Evolutionary conservation across 306 rosid species (phyloP).

Genomic region (Herpetospermum pedunculosum): DNA sequence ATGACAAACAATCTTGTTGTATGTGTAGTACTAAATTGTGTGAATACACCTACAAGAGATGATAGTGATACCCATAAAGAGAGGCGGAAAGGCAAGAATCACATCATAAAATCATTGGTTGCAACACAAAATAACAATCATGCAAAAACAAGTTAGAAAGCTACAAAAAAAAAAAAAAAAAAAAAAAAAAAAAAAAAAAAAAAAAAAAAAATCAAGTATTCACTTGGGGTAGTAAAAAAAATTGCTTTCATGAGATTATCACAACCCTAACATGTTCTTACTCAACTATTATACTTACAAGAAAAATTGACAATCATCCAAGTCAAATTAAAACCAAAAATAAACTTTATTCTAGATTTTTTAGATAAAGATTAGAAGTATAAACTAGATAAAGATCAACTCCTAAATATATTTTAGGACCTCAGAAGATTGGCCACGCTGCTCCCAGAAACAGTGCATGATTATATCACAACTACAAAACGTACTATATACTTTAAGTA

Average conservation of each 20-base stretch:
- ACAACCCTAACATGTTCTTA: neutral
- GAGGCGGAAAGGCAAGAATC: neutral
- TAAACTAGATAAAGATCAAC: neutral
- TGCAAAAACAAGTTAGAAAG: neutral
- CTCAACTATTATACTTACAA: neutral
- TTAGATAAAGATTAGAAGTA: neutral
- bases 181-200: too few relatives aligned
- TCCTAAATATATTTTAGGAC: neutral
- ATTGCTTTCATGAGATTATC: neutral
- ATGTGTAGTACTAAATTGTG: conserved; percentile 52
- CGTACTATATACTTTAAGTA: neutral
- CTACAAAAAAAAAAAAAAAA: neutral
- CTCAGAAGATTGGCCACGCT: neutral
- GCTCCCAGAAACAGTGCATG: neutral
- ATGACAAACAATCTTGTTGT: conserved; percentile 71
- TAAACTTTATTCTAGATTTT: neutral
- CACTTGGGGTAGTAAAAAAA: neutral
- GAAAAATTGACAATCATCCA: neutral
- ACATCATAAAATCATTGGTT: neutral
- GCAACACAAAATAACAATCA: neutral
- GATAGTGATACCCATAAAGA: neutral
- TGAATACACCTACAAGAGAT: conserved; percentile 56
- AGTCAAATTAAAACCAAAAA: neutral
- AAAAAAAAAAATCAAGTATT: too few relatives aligned
- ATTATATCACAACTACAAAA: neutral